Conservation (phyloP, 2,329 filamentous ascomycete species). For the Fusarium cyanostomum region DNA sequence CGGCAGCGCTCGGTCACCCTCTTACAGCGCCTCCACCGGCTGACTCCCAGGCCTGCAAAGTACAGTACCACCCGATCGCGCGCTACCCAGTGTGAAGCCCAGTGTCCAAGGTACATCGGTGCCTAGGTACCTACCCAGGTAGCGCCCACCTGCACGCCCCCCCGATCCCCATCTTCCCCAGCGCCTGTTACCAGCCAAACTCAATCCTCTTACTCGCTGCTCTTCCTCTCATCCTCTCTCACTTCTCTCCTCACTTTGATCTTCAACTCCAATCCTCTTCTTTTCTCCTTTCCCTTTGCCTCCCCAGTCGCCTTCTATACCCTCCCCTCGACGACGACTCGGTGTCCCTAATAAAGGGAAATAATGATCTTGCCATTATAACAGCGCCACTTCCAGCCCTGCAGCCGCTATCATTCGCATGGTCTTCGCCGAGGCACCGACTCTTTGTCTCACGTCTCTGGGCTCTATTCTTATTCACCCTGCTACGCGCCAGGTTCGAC, state of each 20-base stretch:
- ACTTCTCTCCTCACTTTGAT: conserved; percentile 39
- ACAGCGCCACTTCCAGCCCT: conserved; percentile 40
- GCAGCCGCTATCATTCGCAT: conserved; percentile 40
- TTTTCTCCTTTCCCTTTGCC: conserved; percentile 23
- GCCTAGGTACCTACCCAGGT: conserved; percentile 16
- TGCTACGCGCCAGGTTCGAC: conserved; percentile 41
- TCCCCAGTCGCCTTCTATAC: conserved; percentile 30
- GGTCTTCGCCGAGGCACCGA: conserved; percentile 42
- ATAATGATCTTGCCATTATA: conserved; percentile 44
- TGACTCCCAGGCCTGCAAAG: conserved; percentile 29
- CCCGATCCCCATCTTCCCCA: conserved; percentile 32
- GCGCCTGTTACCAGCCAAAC: conserved; percentile 39
- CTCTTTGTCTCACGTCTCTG: conserved; percentile 47
- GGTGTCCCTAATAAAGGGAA: conserved; percentile 34
- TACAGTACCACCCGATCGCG: conserved; percentile 5
- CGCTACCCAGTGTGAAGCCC: conserved; percentile 18
- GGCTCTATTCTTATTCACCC: conserved; percentile 41
- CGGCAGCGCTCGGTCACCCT: conserved; percentile 29
- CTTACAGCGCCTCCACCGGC: conserved; percentile 25
- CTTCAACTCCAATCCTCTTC: conserved; percentile 32
- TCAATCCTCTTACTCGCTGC: conserved; percentile 39
- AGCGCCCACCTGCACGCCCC: conserved; percentile 32
- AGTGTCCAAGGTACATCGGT: conserved; percentile 22
- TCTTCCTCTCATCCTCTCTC: conserved; percentile 26
- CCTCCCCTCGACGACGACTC: conserved; percentile 33